Conservation (phyloP, 2,329 filamentous ascomycete genomes). For the Exophiala aquamarina region DNA sequence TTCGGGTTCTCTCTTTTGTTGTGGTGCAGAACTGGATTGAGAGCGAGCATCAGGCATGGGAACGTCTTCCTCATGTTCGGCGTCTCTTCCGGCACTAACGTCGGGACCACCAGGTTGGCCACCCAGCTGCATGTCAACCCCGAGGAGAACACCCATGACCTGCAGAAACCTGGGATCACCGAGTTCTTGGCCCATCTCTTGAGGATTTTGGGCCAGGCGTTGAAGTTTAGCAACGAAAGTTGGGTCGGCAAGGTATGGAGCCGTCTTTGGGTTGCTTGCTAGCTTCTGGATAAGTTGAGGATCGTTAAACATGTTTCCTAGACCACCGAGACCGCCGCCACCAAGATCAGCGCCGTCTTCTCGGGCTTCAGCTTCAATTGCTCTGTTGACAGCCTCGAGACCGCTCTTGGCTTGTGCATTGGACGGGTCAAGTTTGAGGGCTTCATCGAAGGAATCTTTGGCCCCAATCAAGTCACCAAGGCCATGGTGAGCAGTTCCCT, state of each 20-base stretch:
- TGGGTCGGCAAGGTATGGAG: constrained; percentile 73
- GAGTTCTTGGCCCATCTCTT: constrained; percentile 73
- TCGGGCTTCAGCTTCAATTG: constrained; percentile 74
- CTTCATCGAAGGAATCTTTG: constrained; percentile 87
- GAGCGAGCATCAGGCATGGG: constrained; percentile 72
- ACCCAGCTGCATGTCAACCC: constrained; percentile 82
- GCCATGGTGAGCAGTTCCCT: constrained; percentile 88
- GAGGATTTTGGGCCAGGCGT: constrained; percentile 76
- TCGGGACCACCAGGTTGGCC: constrained; percentile 46
- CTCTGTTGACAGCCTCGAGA: constrained; percentile 78
- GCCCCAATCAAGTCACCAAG: constrained; percentile 81
- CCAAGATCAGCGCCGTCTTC: constrained; percentile 59
- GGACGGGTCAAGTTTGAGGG: constrained; percentile 85
- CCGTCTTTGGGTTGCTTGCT: constrained; percentile 91
- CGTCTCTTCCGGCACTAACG: constrained; percentile 16
- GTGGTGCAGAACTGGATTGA: constrained; percentile 44
- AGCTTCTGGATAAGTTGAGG: constrained; percentile 88
- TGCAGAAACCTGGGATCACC: constrained; percentile 88
- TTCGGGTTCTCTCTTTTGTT: constrained; percentile 53
- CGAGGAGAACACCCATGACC: constrained; percentile 89
- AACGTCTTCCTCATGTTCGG: constrained; percentile 68
- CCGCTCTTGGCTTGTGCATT: constrained; percentile 94
- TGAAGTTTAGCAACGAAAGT: constrained; percentile 90
- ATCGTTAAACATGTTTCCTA: constrained; percentile 94
- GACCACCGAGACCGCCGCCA: constrained; percentile 68